Evolutionary conservation across 2,329 filamentous ascomycete genomes (phyloP).

Genomic region (Neonectria hederae): DNA sequence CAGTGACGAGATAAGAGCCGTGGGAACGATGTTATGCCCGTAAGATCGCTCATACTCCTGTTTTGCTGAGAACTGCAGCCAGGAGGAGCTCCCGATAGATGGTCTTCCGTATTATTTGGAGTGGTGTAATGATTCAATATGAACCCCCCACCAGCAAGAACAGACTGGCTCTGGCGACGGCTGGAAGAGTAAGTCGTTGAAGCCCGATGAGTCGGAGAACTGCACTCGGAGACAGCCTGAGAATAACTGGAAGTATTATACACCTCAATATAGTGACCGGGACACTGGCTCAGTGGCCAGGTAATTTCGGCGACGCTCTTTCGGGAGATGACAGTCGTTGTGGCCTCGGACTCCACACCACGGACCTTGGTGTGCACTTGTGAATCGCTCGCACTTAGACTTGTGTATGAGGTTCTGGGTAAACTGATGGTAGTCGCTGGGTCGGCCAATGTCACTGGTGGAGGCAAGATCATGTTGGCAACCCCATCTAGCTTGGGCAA

Average conservation of each 20-base stretch:
- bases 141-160: conserved; percentile 22
- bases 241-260: conserved; percentile 2
- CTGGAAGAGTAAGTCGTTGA: conserved; percentile 17
- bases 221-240: conserved; percentile 35
- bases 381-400: conserved; percentile 33
- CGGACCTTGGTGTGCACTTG: conserved; percentile 35
- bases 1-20: conserved; percentile 44
- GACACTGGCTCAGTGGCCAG: conserved; percentile 36
- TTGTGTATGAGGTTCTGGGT: conserved; percentile 45
- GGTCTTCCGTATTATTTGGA: conserved; percentile 28
- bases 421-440: conserved; percentile 48
- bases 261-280: conserved; percentile 4
- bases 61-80: conserved; percentile 28
- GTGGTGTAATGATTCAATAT: conserved; percentile 36
- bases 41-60: conserved; percentile 30
- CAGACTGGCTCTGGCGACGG: conserved; percentile 29
- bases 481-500: conserved; percentile 35
- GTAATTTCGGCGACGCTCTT: conserved; percentile 45
- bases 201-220: conserved; percentile 28
- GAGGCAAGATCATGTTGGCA: conserved; percentile 38
- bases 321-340: conserved; percentile 44
- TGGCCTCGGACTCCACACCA: conserved; percentile 30
- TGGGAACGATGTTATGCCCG: conserved; percentile 49
- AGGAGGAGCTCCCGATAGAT: conserved; percentile 33
- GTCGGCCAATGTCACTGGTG: conserved; percentile 38